Evolutionary conservation across 805 yeast species (phyloP).

Genomic region (Blastobotrys muscicola): DNA sequence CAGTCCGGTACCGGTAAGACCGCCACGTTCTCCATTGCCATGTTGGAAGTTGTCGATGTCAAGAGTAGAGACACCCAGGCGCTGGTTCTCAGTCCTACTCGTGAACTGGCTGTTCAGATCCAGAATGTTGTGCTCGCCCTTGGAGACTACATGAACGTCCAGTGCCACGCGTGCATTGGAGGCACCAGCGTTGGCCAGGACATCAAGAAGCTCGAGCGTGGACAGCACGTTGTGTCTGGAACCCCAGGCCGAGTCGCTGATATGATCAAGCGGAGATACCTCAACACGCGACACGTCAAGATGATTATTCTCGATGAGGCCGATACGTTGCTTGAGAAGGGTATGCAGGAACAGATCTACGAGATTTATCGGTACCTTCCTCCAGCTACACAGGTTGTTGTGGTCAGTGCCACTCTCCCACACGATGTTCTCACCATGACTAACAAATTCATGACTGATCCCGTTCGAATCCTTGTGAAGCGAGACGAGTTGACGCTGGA

Average conservation of each 20-base stretch:
- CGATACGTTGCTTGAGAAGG: constrained; percentile 89
- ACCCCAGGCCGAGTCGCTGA: constrained; percentile 98
- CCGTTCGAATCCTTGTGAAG: constrained; percentile 88
- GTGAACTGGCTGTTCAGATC: constrained; percentile 95
- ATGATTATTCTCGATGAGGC: constrained; percentile 97
- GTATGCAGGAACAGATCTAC: constrained; percentile 93
- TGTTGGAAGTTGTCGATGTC: constrained; percentile 54
- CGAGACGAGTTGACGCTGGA: constrained; percentile 92
- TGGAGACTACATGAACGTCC: constrained; percentile 82
- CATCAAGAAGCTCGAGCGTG: constrained; percentile 69
- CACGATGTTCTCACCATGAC: constrained; percentile 87
- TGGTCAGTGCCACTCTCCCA: constrained; percentile 91
- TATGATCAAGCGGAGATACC: constrained; percentile 84
- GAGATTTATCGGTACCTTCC: constrained; percentile 87
- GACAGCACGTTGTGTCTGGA: constrained; percentile 92
- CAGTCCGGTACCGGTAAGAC: constrained; percentile 89
- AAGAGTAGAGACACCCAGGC: constrained; percentile 76
- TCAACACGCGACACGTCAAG: constrained; percentile 74
- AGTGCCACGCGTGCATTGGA: constrained; percentile 95
- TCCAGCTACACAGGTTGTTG: constrained; percentile 83
- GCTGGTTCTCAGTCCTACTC: constrained; percentile 89
- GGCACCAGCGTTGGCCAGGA: constrained; percentile 90
- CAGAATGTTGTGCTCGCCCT: constrained; percentile 85
- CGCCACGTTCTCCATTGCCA: constrained; percentile 74
- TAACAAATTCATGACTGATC: constrained; percentile 87